Conservation (phyloP, 176 grass and related monocot species). For the Eleusine indica region DNA sequence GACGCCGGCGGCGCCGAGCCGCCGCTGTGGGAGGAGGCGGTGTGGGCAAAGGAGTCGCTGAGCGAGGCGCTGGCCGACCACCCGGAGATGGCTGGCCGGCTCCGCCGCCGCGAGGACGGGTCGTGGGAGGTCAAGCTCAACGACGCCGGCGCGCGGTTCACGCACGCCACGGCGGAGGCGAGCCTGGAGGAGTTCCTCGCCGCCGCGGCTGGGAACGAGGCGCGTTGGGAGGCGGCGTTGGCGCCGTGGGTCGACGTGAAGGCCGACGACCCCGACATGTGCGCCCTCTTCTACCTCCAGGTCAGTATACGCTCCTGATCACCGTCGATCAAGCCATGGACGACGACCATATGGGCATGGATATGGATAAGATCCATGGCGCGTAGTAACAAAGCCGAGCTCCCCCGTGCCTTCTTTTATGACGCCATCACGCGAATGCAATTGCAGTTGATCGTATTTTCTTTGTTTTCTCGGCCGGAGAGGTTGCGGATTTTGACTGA, state of each 20-base stretch:
- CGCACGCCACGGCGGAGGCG: constrained; percentile 66
- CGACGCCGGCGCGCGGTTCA: constrained; percentile 64
- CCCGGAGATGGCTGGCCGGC: constrained; percentile 73
- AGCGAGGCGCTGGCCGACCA: constrained; percentile 53
- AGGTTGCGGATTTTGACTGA: neutral
- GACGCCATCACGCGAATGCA: neutral
- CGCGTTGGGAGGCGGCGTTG: constrained; percentile 42
- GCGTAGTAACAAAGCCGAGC: neutral
- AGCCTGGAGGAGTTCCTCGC: constrained; percentile 64
- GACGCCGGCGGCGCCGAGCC: constrained; percentile 19
- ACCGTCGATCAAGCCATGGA: neutral
- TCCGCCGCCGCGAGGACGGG: constrained; percentile 57
- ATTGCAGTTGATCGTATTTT: neutral
- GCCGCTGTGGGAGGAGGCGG: constrained; percentile 49
- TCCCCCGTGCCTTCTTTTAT: neutral
- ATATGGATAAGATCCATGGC: neutral
- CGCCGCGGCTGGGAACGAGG: neutral
- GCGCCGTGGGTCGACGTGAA: constrained; percentile 65
- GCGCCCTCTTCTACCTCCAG: constrained; percentile 66
- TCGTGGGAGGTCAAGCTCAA: constrained; percentile 88
- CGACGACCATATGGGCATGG: too few relatives aligned
- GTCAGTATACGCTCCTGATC: constrained; percentile 9
- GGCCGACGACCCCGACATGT: constrained; percentile 56
- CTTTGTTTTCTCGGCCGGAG: neutral
- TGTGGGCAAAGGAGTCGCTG: constrained; percentile 73